A percentile compares a stretch with the other conserved stretches of the same genome.
Evolutionary conservation across 768 basidiomycete genomes (phyloP).

Genomic region (Rubroboletus satanas): DNA sequence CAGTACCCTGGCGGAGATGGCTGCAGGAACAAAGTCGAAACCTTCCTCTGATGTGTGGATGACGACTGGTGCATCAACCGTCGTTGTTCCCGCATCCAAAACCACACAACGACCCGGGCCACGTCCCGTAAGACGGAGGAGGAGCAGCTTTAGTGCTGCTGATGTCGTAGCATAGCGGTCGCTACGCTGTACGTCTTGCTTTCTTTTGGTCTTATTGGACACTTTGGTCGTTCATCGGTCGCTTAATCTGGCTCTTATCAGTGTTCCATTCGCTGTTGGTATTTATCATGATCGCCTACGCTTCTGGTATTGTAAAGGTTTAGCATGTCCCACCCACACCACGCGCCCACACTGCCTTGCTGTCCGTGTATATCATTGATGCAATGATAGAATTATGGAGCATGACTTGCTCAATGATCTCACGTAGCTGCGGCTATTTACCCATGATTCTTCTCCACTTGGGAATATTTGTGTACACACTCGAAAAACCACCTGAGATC

Average conservation of each 20-base stretch:
- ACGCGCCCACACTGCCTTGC: slow-evolving; percentile 15
- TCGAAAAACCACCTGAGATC: slow-evolving; percentile 89
- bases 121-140: slow-evolving; percentile 66
- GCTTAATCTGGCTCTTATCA: slow-evolving; percentile 4
- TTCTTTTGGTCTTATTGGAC: slow-evolving; percentile 10
- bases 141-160: slow-evolving; percentile 85
- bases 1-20: slow-evolving; percentile 51
- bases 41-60: slow-evolving; percentile 66
- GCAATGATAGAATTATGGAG: slow-evolving; percentile 9
- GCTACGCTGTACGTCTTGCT: slow-evolving; percentile 8
- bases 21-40: slow-evolving; percentile 35
- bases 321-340: slow-evolving; percentile 18
- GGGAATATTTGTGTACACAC: slow-evolving; percentile 82
- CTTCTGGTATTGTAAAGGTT: slow-evolving; percentile 29
- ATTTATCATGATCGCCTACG: slow-evolving; percentile 29
- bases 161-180: slow-evolving; percentile 69
- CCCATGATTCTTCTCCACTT: slow-evolving; percentile 6
- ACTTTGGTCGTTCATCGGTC: neutral
- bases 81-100: slow-evolving; percentile 71
- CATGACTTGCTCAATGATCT: slow-evolving; percentile 1
- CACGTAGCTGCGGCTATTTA: neutral
- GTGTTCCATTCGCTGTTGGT: slow-evolving; percentile 13
- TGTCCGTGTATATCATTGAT: slow-evolving; percentile 19
- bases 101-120: slow-evolving; percentile 65
- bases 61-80: slow-evolving; percentile 60